Evolutionary conservation across 306 rosid genomes (phyloP).

Genomic region (Dalbergia oliveri): DNA sequence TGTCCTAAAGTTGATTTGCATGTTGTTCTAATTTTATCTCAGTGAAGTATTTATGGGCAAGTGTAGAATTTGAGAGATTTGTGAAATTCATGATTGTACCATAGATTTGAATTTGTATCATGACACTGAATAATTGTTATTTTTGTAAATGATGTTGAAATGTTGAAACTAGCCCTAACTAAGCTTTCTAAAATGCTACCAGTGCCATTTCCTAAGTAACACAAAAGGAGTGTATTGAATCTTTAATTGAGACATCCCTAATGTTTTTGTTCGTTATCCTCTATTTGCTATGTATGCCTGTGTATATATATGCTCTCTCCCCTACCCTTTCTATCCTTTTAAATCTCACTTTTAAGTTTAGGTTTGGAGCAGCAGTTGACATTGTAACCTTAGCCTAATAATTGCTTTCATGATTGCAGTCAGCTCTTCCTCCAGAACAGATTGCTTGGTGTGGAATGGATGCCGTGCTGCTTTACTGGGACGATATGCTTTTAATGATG

Average conservation of each 20-base stretch:
- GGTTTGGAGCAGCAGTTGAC: constrained; percentile 31
- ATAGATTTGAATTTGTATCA: constrained; percentile 2
- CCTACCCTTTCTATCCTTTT: neutral
- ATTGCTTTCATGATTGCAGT: constrained; percentile 62
- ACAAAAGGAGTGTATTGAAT: constrained; percentile 14
- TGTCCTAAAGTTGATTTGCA: neutral
- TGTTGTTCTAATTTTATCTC: neutral
- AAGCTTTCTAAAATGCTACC: constrained; percentile 1
- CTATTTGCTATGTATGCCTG: neutral
- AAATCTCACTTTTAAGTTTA: neutral
- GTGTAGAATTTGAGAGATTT: constrained; percentile 18
- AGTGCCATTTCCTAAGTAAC: constrained; percentile 26
- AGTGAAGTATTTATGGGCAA: neutral
- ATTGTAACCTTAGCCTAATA: constrained; percentile 24
- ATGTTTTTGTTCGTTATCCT: neutral
- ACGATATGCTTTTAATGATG: constrained; percentile 96
- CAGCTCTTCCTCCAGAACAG: constrained; percentile 94
- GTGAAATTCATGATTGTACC: constrained; percentile 3
- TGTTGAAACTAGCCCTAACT: neutral
- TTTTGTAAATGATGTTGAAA: constrained; percentile 35
- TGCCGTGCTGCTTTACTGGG: constrained; percentile 94
- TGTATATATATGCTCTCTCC: neutral
- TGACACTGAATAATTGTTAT: constrained; percentile 9
- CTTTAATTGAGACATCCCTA: constrained; percentile 13
- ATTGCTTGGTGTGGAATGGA: constrained; percentile 98